Conservation (phyloP, 1,284 basidiomycete species). For the Microbotryomycetes sp. region DNA sequence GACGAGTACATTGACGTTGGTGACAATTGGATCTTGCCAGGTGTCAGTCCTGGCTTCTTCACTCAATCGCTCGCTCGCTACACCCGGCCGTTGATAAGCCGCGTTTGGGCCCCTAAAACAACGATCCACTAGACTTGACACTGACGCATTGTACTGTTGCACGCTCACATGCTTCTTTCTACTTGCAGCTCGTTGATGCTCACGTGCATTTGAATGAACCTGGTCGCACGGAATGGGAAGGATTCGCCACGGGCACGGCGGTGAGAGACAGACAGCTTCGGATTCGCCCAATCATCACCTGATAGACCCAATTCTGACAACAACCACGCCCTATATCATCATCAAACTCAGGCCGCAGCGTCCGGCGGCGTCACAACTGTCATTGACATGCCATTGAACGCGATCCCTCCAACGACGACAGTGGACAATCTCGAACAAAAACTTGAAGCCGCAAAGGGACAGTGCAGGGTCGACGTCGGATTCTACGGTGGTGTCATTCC, state of each 20-base stretch:
- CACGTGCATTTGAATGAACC: constrained; percentile 84
- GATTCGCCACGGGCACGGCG: constrained; percentile 76
- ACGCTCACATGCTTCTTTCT: constrained; percentile 1
- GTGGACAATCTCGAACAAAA: constrained; percentile 65
- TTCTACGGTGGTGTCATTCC: constrained; percentile 95
- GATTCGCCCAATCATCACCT: neutral
- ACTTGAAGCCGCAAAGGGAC: constrained; percentile 58
- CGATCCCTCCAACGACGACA: constrained; percentile 87
- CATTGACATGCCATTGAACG: constrained; percentile 93
- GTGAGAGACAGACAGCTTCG: constrained; percentile 7
- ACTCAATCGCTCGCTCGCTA: neutral
- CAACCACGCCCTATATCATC: neutral
- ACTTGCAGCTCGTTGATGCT: constrained; percentile 39
- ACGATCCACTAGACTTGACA: neutral
- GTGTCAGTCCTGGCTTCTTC: constrained; percentile 54
- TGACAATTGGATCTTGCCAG: constrained; percentile 65
- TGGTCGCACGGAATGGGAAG: constrained; percentile 86
- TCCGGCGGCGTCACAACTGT: constrained; percentile 86
- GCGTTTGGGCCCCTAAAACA: neutral
- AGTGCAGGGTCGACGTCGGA: constrained; percentile 76
- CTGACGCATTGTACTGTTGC: neutral
- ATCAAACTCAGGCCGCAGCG: constrained; percentile 57
- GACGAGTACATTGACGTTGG: constrained; percentile 58
- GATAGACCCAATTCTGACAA: neutral
- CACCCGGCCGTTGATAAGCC: too few species aligned